phyloP scores from a whole-genome alignment of 2,329 filamentous ascomycete genomes.

The Magnaporthiopsis incrustans region DNA sequence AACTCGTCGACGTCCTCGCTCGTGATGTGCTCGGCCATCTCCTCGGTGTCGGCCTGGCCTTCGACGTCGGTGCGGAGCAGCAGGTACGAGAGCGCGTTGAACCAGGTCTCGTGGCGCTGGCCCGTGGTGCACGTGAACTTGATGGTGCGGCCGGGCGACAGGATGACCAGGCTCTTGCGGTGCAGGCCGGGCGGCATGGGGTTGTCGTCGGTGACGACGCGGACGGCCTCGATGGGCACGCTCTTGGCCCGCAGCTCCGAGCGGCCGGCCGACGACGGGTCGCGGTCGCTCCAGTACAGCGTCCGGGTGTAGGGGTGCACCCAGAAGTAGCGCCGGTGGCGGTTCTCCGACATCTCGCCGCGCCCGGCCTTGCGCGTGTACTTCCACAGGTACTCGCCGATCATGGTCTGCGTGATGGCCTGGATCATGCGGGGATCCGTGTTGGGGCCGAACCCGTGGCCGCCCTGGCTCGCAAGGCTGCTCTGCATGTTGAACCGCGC shows the following conservation, averaged over 20 bases:
- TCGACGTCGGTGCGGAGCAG: slow-evolving; percentile 67
- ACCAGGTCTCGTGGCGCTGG: slow-evolving; percentile 96
- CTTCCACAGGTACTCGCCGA: slow-evolving; percentile 98
- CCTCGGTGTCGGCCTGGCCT: slow-evolving; percentile 53
- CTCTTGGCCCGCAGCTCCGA: slow-evolving; percentile 75
- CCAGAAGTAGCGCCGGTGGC: slow-evolving; percentile 97
- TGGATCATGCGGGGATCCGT: slow-evolving; percentile 98
- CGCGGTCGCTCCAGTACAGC: slow-evolving; percentile 90
- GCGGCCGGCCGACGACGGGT: slow-evolving; percentile 71
- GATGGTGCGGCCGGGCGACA: slow-evolving; percentile 80
- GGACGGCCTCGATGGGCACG: slow-evolving; percentile 85
- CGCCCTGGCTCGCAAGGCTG: slow-evolving; percentile 40
- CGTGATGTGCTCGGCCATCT: slow-evolving; percentile 38
- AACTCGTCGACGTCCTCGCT: slow-evolving; percentile 68
- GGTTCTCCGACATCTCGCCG: slow-evolving; percentile 76
- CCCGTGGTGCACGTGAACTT: slow-evolving; percentile 93
- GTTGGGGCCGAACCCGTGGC: slow-evolving; percentile 55
- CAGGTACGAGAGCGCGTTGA: slow-evolving; percentile 91
- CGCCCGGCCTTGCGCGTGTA: slow-evolving; percentile 94
- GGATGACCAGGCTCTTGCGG: slow-evolving; percentile 83
- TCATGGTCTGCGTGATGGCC: slow-evolving; percentile 99
- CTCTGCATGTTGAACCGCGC: slow-evolving; percentile 74
- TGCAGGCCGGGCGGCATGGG: slow-evolving; percentile 91
- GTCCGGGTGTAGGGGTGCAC: slow-evolving; percentile 96
- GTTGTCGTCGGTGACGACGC: slow-evolving; percentile 90